Conservation (phyloP, 2,329 filamentous ascomycete genomes). For the Cladophialophora bantiana region DNA sequence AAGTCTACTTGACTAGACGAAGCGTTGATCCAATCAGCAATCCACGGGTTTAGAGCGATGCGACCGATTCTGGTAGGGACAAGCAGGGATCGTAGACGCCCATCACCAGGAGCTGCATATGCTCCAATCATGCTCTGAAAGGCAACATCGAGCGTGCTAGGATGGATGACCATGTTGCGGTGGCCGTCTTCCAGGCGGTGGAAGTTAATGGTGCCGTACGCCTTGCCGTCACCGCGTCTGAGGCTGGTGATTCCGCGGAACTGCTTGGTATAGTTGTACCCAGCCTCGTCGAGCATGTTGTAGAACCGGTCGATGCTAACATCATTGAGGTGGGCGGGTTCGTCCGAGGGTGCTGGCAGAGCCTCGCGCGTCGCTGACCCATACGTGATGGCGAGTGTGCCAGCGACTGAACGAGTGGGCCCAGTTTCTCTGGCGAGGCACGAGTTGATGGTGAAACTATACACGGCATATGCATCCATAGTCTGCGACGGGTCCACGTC, state of each 20-base stretch:
- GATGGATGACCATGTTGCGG: background rate
- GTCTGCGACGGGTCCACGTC: background rate
- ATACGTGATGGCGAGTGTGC: background rate
- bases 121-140: constrained; percentile 2
- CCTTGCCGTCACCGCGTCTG: background rate
- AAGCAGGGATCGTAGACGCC: background rate
- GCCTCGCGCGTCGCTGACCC: background rate
- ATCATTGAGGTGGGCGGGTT: background rate
- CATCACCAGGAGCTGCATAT: background rate
- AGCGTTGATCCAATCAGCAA: constrained; percentile 1
- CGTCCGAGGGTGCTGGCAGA: background rate
- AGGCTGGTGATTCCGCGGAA: background rate
- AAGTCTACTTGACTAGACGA: constrained; percentile 19
- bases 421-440: background rate
- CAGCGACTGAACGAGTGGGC: background rate
- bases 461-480: background rate
- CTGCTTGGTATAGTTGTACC: constrained; percentile 6
- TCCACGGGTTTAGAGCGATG: constrained; percentile 8
- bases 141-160: constrained; percentile 1
- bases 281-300: constrained; percentile 1
- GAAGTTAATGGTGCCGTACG: background rate
- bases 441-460: background rate
- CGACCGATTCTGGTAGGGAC: background rate
- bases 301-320: constrained; percentile 2
- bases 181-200: background rate